Conservation (phyloP, 495 filamentous ascomycete species). For the Hypoxylon fuscum region DNA sequence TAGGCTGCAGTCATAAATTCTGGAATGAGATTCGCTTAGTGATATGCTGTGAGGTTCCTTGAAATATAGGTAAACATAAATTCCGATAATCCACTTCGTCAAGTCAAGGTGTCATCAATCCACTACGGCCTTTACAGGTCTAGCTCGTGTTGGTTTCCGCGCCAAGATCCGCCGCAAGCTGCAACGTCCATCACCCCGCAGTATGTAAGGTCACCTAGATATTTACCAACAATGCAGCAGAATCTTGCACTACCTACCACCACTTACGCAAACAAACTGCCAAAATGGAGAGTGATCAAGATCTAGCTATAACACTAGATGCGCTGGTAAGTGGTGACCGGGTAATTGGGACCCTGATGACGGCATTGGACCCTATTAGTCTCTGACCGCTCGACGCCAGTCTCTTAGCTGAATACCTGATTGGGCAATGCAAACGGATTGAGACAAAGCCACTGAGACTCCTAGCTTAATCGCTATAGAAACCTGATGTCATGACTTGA, state of each 20-base stretch:
- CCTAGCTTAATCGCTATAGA: conserved; percentile 20
- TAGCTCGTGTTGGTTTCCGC: neutral
- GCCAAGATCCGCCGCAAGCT: conserved; percentile 17
- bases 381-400: conserved; percentile 17
- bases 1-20: conserved; percentile 9
- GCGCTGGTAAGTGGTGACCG: conserved; percentile 4
- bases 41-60: neutral
- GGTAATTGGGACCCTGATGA: conserved; percentile 29
- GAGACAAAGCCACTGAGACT: conserved; percentile 26
- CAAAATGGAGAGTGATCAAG: conserved; percentile 24
- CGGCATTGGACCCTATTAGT: conserved; percentile 24
- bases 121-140: neutral
- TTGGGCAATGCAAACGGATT: conserved; percentile 31
- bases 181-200: conserved; percentile 9
- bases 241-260: conserved; percentile 2
- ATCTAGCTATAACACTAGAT: conserved; percentile 12
- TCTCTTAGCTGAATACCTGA: conserved; percentile 17
- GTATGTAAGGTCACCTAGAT: neutral
- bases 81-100: neutral
- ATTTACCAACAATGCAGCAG: neutral
- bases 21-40: neutral
- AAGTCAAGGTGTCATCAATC: neutral
- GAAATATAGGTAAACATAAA: neutral
- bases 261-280: conserved; percentile 30
- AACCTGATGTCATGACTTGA: conserved; percentile 38